These are phyloP conservation scores for Thelonectria discophora DNA, from an alignment of 2,329 filamentous ascomycete genomes.

Conservation along the genomic window DNA sequence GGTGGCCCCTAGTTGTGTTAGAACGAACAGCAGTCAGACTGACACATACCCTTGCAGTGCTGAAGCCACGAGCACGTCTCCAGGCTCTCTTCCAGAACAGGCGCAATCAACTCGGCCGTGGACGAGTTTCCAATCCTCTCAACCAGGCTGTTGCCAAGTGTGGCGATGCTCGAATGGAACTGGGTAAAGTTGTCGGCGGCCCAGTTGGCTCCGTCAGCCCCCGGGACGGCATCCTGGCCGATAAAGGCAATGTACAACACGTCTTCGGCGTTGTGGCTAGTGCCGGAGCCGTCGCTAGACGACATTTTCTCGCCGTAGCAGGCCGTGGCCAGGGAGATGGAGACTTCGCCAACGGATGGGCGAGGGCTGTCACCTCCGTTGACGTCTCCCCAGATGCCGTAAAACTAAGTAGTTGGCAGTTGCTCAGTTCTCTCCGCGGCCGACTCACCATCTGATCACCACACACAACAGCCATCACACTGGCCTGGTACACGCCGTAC, in stretches of 20 bases:
- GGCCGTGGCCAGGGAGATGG: slow-evolving; percentile 60
- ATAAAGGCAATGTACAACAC: slow-evolving; percentile 13
- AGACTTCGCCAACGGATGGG: slow-evolving; percentile 60
- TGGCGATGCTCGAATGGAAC: slow-evolving; percentile 11
- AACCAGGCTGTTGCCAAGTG: slow-evolving; percentile 5
- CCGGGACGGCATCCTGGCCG: slow-evolving; percentile 1
- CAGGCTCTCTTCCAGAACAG: neutral
- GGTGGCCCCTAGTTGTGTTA: neutral
- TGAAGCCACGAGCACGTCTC: slow-evolving; percentile 8
- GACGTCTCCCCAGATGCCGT: slow-evolving; percentile 67
- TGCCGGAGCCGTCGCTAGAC: slow-evolving; percentile 53
- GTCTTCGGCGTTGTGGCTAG: slow-evolving; percentile 47
- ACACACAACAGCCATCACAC: slow-evolving; percentile 65
- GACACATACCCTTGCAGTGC: slow-evolving; percentile 9
- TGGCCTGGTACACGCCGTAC: slow-evolving; percentile 57
- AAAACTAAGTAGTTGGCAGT: slow-evolving; percentile 47
- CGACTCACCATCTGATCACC: slow-evolving; percentile 53
- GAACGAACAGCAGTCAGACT: neutral
- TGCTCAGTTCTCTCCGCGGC: neutral
- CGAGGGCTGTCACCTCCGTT: slow-evolving; percentile 58
- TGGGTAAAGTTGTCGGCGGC: slow-evolving; percentile 5
- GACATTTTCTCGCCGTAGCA: slow-evolving; percentile 61
- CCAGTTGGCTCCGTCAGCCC: neutral
- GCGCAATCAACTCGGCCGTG: neutral
- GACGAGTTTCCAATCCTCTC: neutral